Percentiles rank a stretch among this genome's conserved stretches.
These are phyloP conservation scores for Colletotrichum chrysophilum DNA, from an alignment of 2,329 filamentous ascomycete genomes.

Conservation along the genomic window DNA sequence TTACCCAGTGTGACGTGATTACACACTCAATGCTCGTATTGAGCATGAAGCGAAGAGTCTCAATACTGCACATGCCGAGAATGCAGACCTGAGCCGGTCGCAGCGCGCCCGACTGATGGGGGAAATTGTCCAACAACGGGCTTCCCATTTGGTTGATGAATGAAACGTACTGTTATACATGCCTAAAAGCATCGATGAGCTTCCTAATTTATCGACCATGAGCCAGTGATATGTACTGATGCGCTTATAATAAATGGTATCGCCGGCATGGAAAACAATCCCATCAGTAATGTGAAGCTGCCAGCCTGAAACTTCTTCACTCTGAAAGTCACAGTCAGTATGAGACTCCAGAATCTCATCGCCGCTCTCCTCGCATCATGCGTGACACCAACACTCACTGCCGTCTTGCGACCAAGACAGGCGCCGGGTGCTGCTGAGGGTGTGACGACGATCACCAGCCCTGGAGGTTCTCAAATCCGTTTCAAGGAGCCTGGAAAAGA, in stretches of 20 bases:
- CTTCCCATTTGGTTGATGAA: neutral
- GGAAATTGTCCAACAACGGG: neutral
- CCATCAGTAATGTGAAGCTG: neutral
- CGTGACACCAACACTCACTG: neutral
- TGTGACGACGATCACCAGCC: neutral
- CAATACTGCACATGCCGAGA: neutral
- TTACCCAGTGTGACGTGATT: neutral
- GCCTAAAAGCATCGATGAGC: neutral
- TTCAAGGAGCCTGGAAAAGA: constrained; percentile 3
- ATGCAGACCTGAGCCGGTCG: neutral
- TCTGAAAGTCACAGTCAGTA: neutral
- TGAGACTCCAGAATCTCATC: neutral
- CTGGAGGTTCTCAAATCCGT: neutral
- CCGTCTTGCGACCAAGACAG: neutral
- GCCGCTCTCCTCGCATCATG: neutral
- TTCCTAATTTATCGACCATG: neutral
- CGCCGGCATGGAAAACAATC: neutral
- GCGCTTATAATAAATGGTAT: neutral
- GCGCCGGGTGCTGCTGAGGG: neutral
- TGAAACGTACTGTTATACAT: neutral
- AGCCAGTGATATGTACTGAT: neutral
- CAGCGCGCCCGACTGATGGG: neutral
- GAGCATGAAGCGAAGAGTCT: neutral
- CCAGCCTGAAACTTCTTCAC: neutral
- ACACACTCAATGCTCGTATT: neutral